Conservation (phyloP, 345 rosid species). For the Euphorbia peplus region DNA sequence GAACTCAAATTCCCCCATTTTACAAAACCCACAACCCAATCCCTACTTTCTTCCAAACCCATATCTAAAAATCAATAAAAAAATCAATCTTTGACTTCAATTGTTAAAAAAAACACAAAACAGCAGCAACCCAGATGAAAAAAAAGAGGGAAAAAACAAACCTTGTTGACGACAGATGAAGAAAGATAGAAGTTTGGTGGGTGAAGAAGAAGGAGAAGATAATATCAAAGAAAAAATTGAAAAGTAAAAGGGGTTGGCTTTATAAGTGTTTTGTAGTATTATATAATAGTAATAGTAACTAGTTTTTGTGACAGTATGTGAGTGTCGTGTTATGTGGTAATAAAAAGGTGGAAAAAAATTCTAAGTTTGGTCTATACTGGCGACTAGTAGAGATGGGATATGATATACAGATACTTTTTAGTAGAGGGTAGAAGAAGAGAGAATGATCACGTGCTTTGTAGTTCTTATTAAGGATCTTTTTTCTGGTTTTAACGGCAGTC, state of each 20-base stretch:
- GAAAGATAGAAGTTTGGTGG: neutral
- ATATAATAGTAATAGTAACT: neutral
- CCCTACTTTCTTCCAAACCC: neutral
- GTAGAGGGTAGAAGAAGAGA: neutral
- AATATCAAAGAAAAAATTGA: neutral
- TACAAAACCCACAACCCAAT: neutral
- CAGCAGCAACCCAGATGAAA: neutral
- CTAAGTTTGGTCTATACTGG: slow-evolving; percentile 11
- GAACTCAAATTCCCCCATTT: neutral
- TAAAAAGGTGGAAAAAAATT: neutral
- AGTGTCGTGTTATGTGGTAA: neutral
- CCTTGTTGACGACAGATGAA: neutral
- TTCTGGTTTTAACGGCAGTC: neutral
- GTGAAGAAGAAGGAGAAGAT: neutral
- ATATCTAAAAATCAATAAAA: neutral
- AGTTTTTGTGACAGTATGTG: neutral
- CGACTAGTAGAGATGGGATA: too few species aligned
- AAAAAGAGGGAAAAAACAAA: slow-evolving; percentile 2
- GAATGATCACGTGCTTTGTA: slow-evolving; percentile 19
- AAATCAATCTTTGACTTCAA: neutral
- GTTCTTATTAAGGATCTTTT: neutral
- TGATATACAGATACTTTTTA: neutral
- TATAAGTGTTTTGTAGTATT: neutral
- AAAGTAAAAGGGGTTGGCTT: neutral
- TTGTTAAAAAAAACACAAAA: neutral